Percentiles rank a stretch among this genome's conserved stretches.
Conservation (phyloP, 345 rosid genomes). For the Boechera divaricarpa region DNA sequence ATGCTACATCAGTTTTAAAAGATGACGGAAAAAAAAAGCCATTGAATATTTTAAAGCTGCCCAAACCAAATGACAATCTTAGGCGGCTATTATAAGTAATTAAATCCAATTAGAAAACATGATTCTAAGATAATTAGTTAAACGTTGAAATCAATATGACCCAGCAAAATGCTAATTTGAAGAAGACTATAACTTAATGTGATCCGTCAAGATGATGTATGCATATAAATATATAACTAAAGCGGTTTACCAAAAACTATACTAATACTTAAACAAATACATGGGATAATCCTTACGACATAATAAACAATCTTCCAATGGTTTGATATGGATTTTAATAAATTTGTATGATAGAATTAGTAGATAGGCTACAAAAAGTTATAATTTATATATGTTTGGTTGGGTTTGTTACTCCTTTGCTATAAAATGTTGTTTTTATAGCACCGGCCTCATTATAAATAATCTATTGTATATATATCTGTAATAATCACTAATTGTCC, state of each 20-base stretch:
- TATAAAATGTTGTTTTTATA: background rate
- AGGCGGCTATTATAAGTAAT: slow-evolving; percentile 25
- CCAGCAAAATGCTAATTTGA: slow-evolving; percentile 21
- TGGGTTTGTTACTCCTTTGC: background rate
- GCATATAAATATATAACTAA: background rate
- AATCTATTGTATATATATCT: background rate
- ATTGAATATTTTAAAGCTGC: slow-evolving; percentile 16
- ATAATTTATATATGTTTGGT: background rate
- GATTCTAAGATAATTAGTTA: slow-evolving; percentile 15
- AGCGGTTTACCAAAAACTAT: slow-evolving; percentile 17
- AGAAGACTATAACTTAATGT: slow-evolving; percentile 9
- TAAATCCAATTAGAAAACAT: background rate
- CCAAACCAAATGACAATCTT: slow-evolving; percentile 15
- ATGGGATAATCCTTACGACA: slow-evolving; percentile 10
- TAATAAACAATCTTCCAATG: background rate
- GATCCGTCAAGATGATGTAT: slow-evolving; percentile 22
- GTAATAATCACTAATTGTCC: background rate
- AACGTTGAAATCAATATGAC: slow-evolving; percentile 34
- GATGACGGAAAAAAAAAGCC: background rate
- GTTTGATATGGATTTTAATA: slow-evolving; percentile 12
- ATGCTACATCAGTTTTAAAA: background rate
- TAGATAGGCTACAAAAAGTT: background rate
- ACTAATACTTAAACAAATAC: slow-evolving; percentile 12
- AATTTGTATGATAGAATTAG: background rate
- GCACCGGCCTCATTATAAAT: background rate